Evolutionary conservation across 2,329 filamentous ascomycete species (phyloP).

Genomic region (Ceratocystis huliohia): DNA sequence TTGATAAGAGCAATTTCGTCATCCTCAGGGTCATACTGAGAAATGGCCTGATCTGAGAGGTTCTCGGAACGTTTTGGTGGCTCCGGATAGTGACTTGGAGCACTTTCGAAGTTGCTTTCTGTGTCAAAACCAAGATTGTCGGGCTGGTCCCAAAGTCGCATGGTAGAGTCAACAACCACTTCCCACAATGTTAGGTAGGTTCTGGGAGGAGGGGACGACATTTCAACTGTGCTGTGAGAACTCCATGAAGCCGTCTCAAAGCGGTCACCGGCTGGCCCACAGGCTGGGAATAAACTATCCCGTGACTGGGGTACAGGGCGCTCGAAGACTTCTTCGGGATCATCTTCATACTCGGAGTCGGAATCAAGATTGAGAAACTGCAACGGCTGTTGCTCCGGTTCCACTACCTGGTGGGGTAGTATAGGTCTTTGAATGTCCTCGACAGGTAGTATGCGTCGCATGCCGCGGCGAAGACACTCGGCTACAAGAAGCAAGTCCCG

Average conservation of each 20-base stretch:
- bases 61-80: not conserved
- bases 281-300: not conserved
- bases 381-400: not conserved
- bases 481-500: conserved; percentile 12
- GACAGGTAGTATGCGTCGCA: conserved; percentile 3
- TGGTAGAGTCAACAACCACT: conserved; percentile 11
- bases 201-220: not conserved
- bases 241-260: conserved; percentile 3
- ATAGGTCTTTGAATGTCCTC: not conserved
- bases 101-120: not conserved
- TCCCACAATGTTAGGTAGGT: conserved; percentile 12
- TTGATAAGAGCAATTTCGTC: not conserved
- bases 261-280: not conserved
- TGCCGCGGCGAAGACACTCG: conserved; percentile 14
- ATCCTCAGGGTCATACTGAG: not conserved
- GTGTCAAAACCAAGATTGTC: conserved; percentile 5
- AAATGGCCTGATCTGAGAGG: not conserved
- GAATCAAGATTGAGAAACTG: conserved; percentile 1
- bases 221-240: not conserved
- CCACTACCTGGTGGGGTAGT: not conserved
- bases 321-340: conserved; percentile 5
- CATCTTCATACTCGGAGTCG: conserved; percentile 1
- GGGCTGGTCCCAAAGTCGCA: conserved; percentile 14
- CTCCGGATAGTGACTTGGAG: not conserved
- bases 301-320: not conserved